Base-by-base conservation (phyloP, 2,329 filamentous ascomycete genomes). In the Aspergillus niger region DNA sequence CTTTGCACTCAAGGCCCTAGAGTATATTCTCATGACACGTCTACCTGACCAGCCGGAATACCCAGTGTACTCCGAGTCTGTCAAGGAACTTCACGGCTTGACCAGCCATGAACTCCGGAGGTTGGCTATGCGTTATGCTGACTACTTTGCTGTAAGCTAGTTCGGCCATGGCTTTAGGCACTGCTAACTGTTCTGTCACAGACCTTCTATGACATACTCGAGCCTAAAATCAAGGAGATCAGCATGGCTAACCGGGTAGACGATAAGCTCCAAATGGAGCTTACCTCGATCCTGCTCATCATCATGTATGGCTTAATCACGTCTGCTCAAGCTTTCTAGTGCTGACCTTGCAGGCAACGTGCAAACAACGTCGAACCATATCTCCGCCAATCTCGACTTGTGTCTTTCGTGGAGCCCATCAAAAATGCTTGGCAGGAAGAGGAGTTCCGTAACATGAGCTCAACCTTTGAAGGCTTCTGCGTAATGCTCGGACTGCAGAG, bases 241-340 rank as follows among this genome's bases (percentile, higher is more conserved):
- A 96, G 80, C 84, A 90, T 72, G 82, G 87, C 63, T 86, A 90
- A 51, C 86, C 90, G 30, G 84, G 85, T 57, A 79, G 94, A 97
- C 70, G 89, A 94, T 69, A 92, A 93, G 71, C 86, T 93, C 32
- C 87, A 91, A 59, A 89, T 95, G 70, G 91, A 93, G 1, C 93
- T 96, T 70, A 91, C 88, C 67, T 94, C 92, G 8, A 94, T 98
- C 64, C 82, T 98, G 0, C 96, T 99, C 74, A 95, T 96, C 61
- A 95, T 99, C 63, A 89, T 95, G 86, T 90, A 79, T 43, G 13
- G 48, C 38, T 30, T 17, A n/a, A 44, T n/a, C 5, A 38, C 52
- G 47, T 6, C 43, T 13, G 39, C 5, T 43, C 8, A 15, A 15
- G 38, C 17, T 11, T 10, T 48, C 63, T 11, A 38, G 11, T 52